A percentile compares a stretch with the other conserved stretches of the same genome.
Conservation (phyloP, 805 yeast genomes). For the Pichia californica region DNA sequence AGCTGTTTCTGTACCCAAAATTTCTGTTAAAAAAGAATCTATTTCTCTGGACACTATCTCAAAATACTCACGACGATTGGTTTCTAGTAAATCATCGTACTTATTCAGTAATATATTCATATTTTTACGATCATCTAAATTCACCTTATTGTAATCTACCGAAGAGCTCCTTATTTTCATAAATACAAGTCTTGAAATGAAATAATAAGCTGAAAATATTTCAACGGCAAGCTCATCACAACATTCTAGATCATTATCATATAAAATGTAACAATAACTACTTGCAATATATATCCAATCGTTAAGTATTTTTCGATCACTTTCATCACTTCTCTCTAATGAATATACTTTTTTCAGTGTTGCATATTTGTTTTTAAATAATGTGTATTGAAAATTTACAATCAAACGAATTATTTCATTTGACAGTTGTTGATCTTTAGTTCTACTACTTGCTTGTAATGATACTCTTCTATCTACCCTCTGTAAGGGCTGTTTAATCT, state of each 20-base stretch:
- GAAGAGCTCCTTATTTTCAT: background rate
- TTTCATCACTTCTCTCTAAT: background rate
- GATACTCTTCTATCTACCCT: conserved; percentile 1
- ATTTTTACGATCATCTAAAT: background rate
- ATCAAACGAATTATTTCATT: background rate
- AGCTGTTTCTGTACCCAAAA: background rate
- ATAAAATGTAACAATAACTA: conserved; percentile 5
- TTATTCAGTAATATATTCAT: conserved; percentile 3
- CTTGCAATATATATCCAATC: conserved; percentile 11
- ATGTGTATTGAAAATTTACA: background rate
- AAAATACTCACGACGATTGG: background rate
- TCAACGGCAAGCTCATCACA: conserved; percentile 8
- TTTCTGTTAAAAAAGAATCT: background rate
- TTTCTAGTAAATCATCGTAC: conserved; percentile 1
- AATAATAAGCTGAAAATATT: conserved; percentile 7
- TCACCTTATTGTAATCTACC: background rate
- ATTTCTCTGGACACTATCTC: background rate
- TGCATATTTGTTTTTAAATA: conserved; percentile 1
- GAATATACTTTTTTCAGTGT: conserved; percentile 1
- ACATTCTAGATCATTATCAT: conserved; percentile 3
- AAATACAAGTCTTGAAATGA: conserved; percentile 2
- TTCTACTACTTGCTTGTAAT: background rate
- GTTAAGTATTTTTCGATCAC: background rate
- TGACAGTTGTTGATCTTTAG: background rate
- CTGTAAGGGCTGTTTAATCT: background rate